Percentiles rank a stretch among this genome's conserved stretches.
phyloP scores from a whole-genome alignment of 495 filamentous ascomycete species.

The Astrocystis sublimbata region DNA sequence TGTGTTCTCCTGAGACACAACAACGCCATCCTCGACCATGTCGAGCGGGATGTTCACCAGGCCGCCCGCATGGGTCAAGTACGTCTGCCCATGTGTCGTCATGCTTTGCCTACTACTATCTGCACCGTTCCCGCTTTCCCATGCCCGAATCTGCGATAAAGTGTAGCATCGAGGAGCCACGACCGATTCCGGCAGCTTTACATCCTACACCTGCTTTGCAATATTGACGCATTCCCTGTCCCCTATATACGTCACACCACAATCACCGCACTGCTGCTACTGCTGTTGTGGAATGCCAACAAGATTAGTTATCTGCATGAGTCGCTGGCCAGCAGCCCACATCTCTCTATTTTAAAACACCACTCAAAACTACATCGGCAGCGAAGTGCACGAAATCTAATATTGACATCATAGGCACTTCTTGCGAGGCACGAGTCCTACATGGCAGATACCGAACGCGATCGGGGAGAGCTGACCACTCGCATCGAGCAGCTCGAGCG shows the following conservation, averaged over 20 bases:
- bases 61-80: conserved; percentile 91
- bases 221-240: not conserved
- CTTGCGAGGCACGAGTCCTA: conserved; percentile 90
- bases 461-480: conserved; percentile 66
- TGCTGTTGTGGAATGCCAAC: conserved; percentile 9
- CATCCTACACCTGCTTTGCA: not conserved
- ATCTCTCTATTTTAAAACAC: not conserved
- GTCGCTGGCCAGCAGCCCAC: conserved; percentile 4
- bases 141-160: not conserved
- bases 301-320: conserved; percentile 5
- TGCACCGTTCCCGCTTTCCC: not conserved
- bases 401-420: conserved; percentile 79
- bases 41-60: conserved; percentile 83
- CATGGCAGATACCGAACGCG: conserved; percentile 83
- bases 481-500: conserved; percentile 75
- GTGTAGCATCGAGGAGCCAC: not conserved
- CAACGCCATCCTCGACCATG: conserved; percentile 69
- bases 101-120: not conserved
- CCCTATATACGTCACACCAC: not conserved
- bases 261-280: not conserved
- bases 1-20: conserved; percentile 81
- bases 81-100: conserved; percentile 27
- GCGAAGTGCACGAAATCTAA: conserved; percentile 48
- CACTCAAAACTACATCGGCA: not conserved
- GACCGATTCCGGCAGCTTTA: not conserved